Conservation (phyloP, 768 basidiomycete species). For the Boletus speciosus region DNA sequence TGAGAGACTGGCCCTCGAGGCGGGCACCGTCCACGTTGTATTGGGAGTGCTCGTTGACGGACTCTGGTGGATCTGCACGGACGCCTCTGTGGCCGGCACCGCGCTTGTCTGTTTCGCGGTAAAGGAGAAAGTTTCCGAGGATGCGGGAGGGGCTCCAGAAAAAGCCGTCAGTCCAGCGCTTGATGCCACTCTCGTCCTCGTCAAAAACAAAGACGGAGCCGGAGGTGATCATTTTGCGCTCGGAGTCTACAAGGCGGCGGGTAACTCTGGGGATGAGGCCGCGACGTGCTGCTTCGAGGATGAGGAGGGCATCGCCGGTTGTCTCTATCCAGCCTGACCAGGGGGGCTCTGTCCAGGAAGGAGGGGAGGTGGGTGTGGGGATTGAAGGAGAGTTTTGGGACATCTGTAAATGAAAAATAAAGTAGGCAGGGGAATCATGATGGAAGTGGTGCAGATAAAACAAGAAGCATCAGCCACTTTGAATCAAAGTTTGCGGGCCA, state of each 20-base stretch:
- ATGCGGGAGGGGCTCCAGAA: constrained; percentile 94
- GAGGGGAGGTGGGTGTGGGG: constrained; percentile 33
- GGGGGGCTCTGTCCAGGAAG: constrained; percentile 78
- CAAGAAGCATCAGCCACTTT: constrained; percentile 22
- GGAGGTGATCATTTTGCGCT: constrained; percentile 88
- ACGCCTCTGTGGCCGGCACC: constrained; percentile 59
- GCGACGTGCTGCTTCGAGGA: constrained; percentile 89
- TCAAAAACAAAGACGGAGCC: constrained; percentile 97
- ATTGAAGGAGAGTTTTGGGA: constrained; percentile 28
- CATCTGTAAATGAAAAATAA: constrained; percentile 10
- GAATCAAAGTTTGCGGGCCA: constrained; percentile 41
- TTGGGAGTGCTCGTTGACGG: constrained; percentile 37
- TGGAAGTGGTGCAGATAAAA: constrained; percentile 7
- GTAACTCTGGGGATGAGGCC: constrained; percentile 92
- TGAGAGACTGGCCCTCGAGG: constrained; percentile 46
- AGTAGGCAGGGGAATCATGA: constrained; percentile 5
- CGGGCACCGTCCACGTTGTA: constrained; percentile 34
- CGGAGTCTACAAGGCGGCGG: constrained; percentile 85
- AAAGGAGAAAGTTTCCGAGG: constrained; percentile 91
- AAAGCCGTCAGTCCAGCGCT: constrained; percentile 97
- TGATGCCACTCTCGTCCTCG: constrained; percentile 95
- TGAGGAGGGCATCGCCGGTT: constrained; percentile 91
- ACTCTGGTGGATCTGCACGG: constrained; percentile 41
- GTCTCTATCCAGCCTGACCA: constrained; percentile 96
- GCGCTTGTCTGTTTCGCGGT: constrained; percentile 89